Conservation (phyloP, 208 protist species). For the Naegleria gruberi region DNA sequence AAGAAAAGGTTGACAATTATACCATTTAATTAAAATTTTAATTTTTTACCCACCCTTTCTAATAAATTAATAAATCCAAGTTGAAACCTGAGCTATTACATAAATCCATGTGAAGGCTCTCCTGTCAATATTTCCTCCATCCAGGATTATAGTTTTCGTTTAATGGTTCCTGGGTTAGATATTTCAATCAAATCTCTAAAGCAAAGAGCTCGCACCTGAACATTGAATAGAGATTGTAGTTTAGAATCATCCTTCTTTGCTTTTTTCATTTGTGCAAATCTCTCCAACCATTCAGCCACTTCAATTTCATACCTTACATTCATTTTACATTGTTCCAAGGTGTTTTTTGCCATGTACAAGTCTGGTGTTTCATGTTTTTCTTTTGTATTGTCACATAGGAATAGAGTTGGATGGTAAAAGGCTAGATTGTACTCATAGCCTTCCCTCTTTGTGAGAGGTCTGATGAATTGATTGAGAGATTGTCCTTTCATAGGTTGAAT, state of each 20-base stretch:
- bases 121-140: no score
- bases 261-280: neutral
- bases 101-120: no score
- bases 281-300: neutral
- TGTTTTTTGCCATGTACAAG: neutral
- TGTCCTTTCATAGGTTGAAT: neutral
- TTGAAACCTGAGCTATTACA: no score
- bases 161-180: no score
- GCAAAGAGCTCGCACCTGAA: neutral
- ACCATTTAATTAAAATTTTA: neutral
- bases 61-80: no score
- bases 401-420: neutral
- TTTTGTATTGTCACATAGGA: neutral
- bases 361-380: neutral
- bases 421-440: neutral
- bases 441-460: neutral
- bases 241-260: neutral
- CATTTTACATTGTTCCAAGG: neutral
- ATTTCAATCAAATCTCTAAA: neutral
- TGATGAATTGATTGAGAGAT: neutral
- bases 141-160: no score
- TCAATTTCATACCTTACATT: neutral
- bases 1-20: neutral
- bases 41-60: no score
- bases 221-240: neutral